These are phyloP conservation scores for Pseudogymnoascus sp. DNA, from an alignment of 2,329 filamentous ascomycete species.

Conservation along the genomic window DNA sequence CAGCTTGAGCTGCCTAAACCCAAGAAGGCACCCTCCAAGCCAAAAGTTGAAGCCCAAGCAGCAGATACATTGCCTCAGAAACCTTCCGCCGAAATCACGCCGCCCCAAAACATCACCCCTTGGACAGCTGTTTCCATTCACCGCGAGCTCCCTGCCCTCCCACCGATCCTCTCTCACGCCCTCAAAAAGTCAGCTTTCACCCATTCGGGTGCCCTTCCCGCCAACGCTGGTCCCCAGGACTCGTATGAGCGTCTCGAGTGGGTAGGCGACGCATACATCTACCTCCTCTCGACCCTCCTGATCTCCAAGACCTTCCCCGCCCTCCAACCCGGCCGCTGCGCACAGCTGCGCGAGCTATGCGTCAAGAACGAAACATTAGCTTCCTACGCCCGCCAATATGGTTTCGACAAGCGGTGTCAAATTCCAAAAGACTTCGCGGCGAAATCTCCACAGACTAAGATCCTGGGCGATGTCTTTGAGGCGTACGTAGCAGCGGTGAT, in stretches of 20 bases:
- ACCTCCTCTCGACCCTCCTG: slow-evolving; percentile 65
- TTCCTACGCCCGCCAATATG: slow-evolving; percentile 61
- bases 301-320: slow-evolving; percentile 65
- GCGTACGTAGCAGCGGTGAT: slow-evolving; percentile 78
- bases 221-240: slow-evolving; percentile 28
- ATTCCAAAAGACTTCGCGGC: slow-evolving; percentile 41
- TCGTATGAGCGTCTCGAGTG: slow-evolving; percentile 80
- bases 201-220: slow-evolving; percentile 37
- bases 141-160: slow-evolving; percentile 47
- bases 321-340: slow-evolving; percentile 58
- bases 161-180: slow-evolving; percentile 48
- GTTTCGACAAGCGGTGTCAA: slow-evolving; percentile 55
- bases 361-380: slow-evolving; percentile 75
- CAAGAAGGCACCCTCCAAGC: not conserved
- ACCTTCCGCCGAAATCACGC: slow-evolving; percentile 7
- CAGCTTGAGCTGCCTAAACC: slow-evolving; percentile 6
- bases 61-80: not conserved
- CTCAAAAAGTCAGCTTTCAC: slow-evolving; percentile 59
- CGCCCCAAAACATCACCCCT: slow-evolving; percentile 31
- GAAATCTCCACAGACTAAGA: slow-evolving; percentile 50
- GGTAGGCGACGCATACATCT: slow-evolving; percentile 79
- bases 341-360: slow-evolving; percentile 68
- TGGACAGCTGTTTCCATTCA: slow-evolving; percentile 46
- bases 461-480: slow-evolving; percentile 81
- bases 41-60: not conserved